phyloP scores from a whole-genome alignment of 139 green algal species.

The Chlamydomonas sp. region DNA sequence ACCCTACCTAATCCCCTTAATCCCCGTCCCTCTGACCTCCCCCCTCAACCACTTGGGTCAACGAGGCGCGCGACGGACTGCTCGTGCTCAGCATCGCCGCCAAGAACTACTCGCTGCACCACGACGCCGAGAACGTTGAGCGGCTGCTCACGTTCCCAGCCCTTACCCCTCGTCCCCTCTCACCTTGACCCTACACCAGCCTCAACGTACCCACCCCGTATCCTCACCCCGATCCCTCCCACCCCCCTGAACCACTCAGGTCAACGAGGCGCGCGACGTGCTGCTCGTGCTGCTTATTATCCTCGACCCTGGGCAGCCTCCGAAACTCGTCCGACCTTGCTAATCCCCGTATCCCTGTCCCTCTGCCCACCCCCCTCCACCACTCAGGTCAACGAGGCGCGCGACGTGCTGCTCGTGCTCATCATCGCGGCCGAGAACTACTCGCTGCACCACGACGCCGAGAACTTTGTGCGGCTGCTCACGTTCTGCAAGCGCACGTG shows the following conservation, averaged over 20 bases:
- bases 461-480: conserved; percentile 34
- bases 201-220: too few relatives aligned
- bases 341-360: too few relatives aligned
- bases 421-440: conserved; percentile 42
- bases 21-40: too few relatives aligned
- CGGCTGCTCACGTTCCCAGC: conserved; percentile 40
- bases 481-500: conserved; percentile 42
- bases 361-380: too few relatives aligned
- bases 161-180: too few relatives aligned
- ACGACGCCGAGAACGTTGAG: too few relatives aligned
- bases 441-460: conserved; percentile 25
- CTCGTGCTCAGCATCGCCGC: conserved; percentile 43
- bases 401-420: conserved; percentile 42
- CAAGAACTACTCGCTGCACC: too few relatives aligned
- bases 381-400: conserved; percentile 31
- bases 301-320: too few relatives aligned
- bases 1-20: not conserved
- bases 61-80: conserved; percentile 37
- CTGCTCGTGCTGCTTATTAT: too few relatives aligned
- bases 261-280: too few relatives aligned
- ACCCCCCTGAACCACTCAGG: not conserved
- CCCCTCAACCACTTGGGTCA: conserved; percentile 13
- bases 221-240: too few relatives aligned
- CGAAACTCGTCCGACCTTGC: not conserved
- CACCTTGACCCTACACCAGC: too few relatives aligned